Evolutionary conservation across 306 rosid genomes (phyloP), one percentile per base, ranked within the genome.

Genomic region (Begonia fuchsioides): DNA sequence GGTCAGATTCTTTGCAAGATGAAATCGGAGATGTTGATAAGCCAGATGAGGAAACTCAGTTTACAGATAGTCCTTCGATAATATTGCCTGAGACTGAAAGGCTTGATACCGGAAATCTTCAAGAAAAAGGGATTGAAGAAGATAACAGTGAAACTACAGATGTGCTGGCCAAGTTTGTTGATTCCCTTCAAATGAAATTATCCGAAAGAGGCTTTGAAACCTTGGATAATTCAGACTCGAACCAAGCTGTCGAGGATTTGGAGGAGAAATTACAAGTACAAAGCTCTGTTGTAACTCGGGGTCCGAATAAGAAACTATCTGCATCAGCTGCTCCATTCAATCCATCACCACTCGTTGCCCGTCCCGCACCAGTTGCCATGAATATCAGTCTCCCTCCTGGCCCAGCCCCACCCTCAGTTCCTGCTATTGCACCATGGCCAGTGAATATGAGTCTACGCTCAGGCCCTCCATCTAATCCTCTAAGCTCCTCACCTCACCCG

Each of bases 241-340:
- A 57, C 53, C 76, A 53, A 50, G 80, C n/a, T n/a, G n/a, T 51
- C 44, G 96, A 77, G 43, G 83, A 77, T 52, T 53, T 71, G 61
- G 69, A 56, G 65, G 75, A 60, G 59, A 75, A 61, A 43, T 39
- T 68, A 15, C 66, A 58, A 32, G 50, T 72, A 41, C 51, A 48
- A 15, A 77, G 54, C 70, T 64, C 72, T 43, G 60, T 58, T 57
- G 80, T 84, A 41, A 35, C 43, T 43, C 76, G 69, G 38, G 77
- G 75, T 39, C 50, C 79, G 0, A 66, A 56, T 64, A 85, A 70
- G 72, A 92, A 92, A 63, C 65, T 92, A 64, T 92, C 98, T 43
- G 98, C 98, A 17, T 82, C 94, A 41, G 98, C 98, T n/a, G 83
- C 87, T 69, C 98, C 96, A 49, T 92, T 85, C 71, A 92, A 82